A percentile compares a stretch with the other conserved stretches of the same genome.
Conservation (phyloP, 2,329 filamentous ascomycete species). For the Colletotrichum theobromicola region DNA sequence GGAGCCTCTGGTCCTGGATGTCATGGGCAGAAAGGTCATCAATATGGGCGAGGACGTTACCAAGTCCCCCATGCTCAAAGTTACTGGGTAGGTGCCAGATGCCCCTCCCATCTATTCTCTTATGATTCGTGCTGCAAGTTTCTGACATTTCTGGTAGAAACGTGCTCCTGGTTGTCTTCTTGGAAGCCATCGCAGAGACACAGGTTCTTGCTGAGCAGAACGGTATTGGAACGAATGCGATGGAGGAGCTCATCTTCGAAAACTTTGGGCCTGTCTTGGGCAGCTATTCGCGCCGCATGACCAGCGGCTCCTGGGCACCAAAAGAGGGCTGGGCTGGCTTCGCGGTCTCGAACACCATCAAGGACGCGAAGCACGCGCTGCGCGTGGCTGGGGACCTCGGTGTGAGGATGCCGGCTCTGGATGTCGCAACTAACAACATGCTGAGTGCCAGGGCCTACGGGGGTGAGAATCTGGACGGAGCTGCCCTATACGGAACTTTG, state of each 20-base stretch:
- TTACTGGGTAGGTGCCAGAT: slow-evolving; percentile 39
- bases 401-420: slow-evolving; percentile 43
- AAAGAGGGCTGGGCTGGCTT: slow-evolving; percentile 45
- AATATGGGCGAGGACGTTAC: slow-evolving; percentile 45
- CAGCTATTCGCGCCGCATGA: slow-evolving; percentile 41
- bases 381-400: slow-evolving; percentile 44
- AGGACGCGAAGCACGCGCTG: slow-evolving; percentile 57
- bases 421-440: slow-evolving; percentile 11
- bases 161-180: slow-evolving; percentile 51
- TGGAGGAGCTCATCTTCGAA: slow-evolving; percentile 48
- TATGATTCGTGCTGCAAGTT: neutral
- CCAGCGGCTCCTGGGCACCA: slow-evolving; percentile 41
- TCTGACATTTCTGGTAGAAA: slow-evolving; percentile 36
- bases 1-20: slow-evolving; percentile 43
- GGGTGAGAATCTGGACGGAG: slow-evolving; percentile 42
- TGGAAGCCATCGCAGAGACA: slow-evolving; percentile 52
- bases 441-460: neutral
- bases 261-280: slow-evolving; percentile 42
- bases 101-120: neutral
- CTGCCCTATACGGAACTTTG: slow-evolving; percentile 54
- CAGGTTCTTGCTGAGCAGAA: slow-evolving; percentile 55
- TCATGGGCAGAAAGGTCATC: slow-evolving; percentile 48
- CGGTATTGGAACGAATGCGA: slow-evolving; percentile 38
- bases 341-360: slow-evolving; percentile 53
- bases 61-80: slow-evolving; percentile 52